Evolutionary conservation across 768 basidiomycete genomes (phyloP).

Genomic region (Boletus insuetus): DNA sequence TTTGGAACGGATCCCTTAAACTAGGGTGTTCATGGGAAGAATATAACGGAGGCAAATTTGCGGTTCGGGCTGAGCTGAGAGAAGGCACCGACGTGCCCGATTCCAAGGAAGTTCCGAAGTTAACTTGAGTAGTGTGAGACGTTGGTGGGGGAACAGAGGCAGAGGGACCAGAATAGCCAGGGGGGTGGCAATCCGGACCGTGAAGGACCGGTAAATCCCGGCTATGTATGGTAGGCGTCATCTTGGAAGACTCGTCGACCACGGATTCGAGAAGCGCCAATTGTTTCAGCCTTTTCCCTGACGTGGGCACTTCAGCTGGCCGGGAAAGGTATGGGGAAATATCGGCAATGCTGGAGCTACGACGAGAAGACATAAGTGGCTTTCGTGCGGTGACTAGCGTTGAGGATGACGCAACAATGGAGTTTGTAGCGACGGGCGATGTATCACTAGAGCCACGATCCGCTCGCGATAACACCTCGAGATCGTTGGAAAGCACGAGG

Average conservation of each 20-base stretch:
- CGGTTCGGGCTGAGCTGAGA: constrained; percentile 6
- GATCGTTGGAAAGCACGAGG: not conserved
- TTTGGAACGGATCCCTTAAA: constrained; percentile 38
- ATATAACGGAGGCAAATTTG: not conserved
- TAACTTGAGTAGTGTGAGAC: constrained; percentile 12
- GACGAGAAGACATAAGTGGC: constrained; percentile 26
- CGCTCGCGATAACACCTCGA: not conserved
- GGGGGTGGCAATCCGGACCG: not conserved
- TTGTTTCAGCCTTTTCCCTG: constrained; percentile 65
- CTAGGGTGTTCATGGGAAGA: constrained; percentile 5
- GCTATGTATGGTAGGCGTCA: constrained; percentile 43
- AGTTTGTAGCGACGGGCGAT: constrained; percentile 6
- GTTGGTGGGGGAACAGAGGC: constrained; percentile 31
- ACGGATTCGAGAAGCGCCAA: constrained; percentile 69
- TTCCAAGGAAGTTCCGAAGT: constrained; percentile 36
- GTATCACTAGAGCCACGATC: constrained; percentile 2
- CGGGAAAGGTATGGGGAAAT: constrained; percentile 68
- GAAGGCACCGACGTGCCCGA: constrained; percentile 17
- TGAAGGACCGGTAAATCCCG: constrained; percentile 22
- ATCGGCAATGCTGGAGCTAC: constrained; percentile 53
- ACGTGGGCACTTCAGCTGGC: constrained; percentile 50
- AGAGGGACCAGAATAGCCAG: constrained; percentile 16
- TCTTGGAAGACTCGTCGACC: constrained; percentile 68
- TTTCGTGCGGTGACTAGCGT: constrained; percentile 20
- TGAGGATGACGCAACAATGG: constrained; percentile 10